A percentile compares a stretch with the other conserved stretches of the same genome.
phyloP scores from a whole-genome alignment of 2,329 filamentous ascomycete genomes.

The Aspergillus sp. region DNA sequence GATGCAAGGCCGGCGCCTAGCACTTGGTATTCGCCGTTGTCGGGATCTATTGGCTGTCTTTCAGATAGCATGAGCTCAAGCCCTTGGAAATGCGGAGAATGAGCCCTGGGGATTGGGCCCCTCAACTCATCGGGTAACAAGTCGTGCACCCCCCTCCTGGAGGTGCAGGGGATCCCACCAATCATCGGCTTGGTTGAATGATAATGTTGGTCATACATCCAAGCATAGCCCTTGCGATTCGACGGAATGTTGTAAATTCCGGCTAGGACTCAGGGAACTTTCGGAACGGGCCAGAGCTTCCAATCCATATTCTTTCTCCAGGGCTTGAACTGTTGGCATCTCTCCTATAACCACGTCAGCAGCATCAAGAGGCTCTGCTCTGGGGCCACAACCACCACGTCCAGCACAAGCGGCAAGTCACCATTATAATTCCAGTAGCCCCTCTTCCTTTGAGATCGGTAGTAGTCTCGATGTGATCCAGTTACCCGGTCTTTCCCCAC shows the following conservation, averaged over 20 bases:
- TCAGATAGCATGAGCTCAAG: not conserved
- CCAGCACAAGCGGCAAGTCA: not conserved
- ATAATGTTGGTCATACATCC: not conserved
- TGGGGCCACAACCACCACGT: not conserved
- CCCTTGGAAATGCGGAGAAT: not conserved
- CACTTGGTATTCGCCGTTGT: too few species aligned
- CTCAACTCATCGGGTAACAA: too few species aligned
- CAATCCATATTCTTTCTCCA: too few species aligned
- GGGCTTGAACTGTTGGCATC: too few species aligned
- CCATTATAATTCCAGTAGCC: not conserved
- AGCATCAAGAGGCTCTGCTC: not conserved
- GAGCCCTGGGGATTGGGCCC: too few species aligned
- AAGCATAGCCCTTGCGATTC: too few species aligned
- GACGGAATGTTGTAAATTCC: too few species aligned
- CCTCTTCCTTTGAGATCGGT: too few species aligned
- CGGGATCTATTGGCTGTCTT: not conserved
- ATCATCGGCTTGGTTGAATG: not conserved
- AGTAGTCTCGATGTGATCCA: too few species aligned
- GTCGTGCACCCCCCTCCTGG: not conserved
- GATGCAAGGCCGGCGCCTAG: too few species aligned
- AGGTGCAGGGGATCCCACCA: not conserved
- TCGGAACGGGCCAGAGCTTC: not conserved
- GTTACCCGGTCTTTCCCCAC: too few species aligned
- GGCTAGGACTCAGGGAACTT: not conserved
- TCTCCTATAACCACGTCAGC: not conserved